Percentiles rank a stretch among this genome's conserved stretches.
These are phyloP conservation scores for Phellopilus nigrolimitatus DNA, from an alignment of 1,284 basidiomycete species.

Conservation along the genomic window DNA sequence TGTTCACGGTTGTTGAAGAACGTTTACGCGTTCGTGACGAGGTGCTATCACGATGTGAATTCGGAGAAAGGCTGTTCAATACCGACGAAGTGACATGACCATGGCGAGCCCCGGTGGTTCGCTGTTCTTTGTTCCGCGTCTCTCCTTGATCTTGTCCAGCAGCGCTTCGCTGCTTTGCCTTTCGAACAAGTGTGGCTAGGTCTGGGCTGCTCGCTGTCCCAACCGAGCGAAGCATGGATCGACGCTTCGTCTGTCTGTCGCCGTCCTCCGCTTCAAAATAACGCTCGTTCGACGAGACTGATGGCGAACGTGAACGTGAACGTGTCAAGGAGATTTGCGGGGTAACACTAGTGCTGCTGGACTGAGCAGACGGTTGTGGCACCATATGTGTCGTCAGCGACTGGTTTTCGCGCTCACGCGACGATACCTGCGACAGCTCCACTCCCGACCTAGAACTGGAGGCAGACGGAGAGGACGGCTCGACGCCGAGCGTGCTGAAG, in stretches of 20 bases:
- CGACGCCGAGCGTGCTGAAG: constrained; percentile 56
- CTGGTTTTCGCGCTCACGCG: constrained; percentile 27
- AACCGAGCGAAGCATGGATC: constrained; percentile 81
- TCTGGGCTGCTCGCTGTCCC: constrained; percentile 88
- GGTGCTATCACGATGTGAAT: constrained; percentile 2
- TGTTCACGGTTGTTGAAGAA: constrained; percentile 32
- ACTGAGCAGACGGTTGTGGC: constrained; percentile 20
- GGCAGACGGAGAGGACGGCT: constrained; percentile 33
- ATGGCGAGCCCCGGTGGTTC: too few species aligned
- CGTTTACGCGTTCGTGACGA: constrained; percentile 28
- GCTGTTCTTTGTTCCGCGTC: not conserved
- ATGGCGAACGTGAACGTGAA: constrained; percentile 35
- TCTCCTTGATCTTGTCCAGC: constrained; percentile 1
- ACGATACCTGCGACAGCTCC: constrained; percentile 29
- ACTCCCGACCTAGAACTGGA: constrained; percentile 24
- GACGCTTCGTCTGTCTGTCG: constrained; percentile 65
- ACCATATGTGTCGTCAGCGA: constrained; percentile 36
- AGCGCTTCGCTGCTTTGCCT: constrained; percentile 64
- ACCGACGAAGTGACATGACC: not conserved
- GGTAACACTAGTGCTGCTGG: constrained; percentile 20
- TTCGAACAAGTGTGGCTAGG: constrained; percentile 75
- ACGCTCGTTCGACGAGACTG: constrained; percentile 47
- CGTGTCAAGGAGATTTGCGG: constrained; percentile 20
- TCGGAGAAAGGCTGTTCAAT: constrained; percentile 14
- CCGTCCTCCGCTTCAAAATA: constrained; percentile 61